Evolutionary conservation across 2,329 filamentous ascomycete species (phyloP).

Genomic region (Aspergillus brunneoviolaceus): DNA sequence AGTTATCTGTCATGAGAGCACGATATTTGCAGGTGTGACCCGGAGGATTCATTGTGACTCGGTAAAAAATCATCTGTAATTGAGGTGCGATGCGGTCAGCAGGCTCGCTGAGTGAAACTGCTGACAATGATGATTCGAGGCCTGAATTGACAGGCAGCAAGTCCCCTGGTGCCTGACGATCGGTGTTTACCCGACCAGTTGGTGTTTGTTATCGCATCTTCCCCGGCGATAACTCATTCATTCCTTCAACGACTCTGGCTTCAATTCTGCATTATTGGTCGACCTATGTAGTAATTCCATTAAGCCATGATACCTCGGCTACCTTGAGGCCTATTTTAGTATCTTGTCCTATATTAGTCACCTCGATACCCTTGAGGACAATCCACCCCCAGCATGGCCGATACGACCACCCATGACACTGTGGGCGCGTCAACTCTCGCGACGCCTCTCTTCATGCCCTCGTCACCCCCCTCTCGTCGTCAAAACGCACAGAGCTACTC

Average conservation of each 20-base stretch:
- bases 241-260: too few species aligned
- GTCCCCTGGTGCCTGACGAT: neutral
- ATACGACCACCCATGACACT: conserved; percentile 43
- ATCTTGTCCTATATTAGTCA: neutral
- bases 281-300: neutral
- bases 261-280: too few species aligned
- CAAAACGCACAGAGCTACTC: conserved; percentile 21
- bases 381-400: conserved; percentile 32
- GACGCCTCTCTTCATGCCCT: conserved; percentile 38
- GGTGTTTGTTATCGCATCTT: neutral
- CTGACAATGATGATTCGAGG: neutral
- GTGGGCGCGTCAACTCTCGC: conserved; percentile 42
- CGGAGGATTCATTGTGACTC: neutral
- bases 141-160: neutral
- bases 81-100: neutral
- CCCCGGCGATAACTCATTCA: neutral
- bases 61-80: neutral
- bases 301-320: neutral
- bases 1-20: neutral
- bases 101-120: too few species aligned
- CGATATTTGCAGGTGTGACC: neutral
- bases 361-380: neutral
- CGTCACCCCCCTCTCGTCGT: conserved; percentile 31
- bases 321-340: neutral
- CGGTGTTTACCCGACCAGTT: neutral